Evolutionary conservation across 306 rosid species (phyloP).

Genomic region (Prinsepia uniflora): DNA sequence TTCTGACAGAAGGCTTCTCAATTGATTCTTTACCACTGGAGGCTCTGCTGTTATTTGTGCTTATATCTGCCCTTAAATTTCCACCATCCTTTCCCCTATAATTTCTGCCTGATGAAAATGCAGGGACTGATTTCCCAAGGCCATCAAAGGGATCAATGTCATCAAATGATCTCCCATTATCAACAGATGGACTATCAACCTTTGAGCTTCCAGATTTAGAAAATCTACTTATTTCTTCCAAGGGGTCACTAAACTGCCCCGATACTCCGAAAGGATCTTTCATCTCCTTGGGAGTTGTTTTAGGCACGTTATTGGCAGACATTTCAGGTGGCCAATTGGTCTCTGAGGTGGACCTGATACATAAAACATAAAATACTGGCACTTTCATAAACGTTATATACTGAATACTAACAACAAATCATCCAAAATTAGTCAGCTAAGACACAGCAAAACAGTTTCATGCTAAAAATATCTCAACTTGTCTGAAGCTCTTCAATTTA

Average conservation of each 20-base stretch:
- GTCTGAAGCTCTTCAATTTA: neutral
- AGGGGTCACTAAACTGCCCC: conserved; percentile 53
- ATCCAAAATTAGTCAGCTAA: neutral
- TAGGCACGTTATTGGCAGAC: conserved; percentile 38
- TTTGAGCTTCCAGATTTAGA: conserved; percentile 56
- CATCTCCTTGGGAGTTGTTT: conserved; percentile 45
- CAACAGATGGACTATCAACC: conserved; percentile 43
- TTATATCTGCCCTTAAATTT: conserved; percentile 45
- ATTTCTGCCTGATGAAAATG: conserved; percentile 66
- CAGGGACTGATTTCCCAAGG: conserved; percentile 75
- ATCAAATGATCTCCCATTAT: conserved; percentile 56
- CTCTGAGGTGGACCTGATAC: conserved; percentile 65
- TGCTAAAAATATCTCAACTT: neutral
- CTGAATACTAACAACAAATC: neutral
- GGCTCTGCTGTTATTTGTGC: conserved; percentile 37
- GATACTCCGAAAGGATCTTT: conserved; percentile 70
- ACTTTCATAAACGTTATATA: no score
- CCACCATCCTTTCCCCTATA: conserved; percentile 52
- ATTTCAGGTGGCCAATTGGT: conserved; percentile 57
- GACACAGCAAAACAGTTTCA: neutral
- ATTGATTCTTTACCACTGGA: conserved; percentile 41
- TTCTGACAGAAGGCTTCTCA: conserved; percentile 52
- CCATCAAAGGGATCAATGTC: conserved; percentile 80
- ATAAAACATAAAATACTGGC: conserved; percentile 17
- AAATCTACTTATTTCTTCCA: conserved; percentile 69